Base-by-base conservation (phyloP, 2,329 filamentous ascomycete genomes). In the Colletotrichum liriopes region DNA sequence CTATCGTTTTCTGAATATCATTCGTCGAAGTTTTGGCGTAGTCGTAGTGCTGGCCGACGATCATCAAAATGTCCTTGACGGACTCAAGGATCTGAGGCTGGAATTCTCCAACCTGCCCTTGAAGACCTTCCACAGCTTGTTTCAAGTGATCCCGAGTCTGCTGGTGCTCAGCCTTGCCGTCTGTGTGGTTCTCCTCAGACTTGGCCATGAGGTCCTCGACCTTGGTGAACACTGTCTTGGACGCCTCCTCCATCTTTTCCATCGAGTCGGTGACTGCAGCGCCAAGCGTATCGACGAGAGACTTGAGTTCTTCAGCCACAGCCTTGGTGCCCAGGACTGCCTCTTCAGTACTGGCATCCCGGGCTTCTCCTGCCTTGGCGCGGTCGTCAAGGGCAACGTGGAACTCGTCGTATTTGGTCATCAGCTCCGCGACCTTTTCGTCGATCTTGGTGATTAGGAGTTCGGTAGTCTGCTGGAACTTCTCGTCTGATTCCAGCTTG, bases 21-120 rank as follows among this genome's bases (percentile, higher is more conserved):
- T 81, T 86, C 1, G 86, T 84, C 0, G 92, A 88, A 55, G 89
- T 87, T 81, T 95, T 94, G 18, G 94, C 93, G 79, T 97, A 94
- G 76, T 97, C 94, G 77, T 93, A 98, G 80, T 98, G 95, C 79
- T 97, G 90, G 32, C 91, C 93, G 66, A 98, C 93, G 32, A 97
- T 87, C 9, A 91, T 86, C 49, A 97, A 87, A n/a, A 98, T 91
- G 77, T 98, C 94, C 77, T 94, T 93, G 75, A 99, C 90, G 0
- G 93, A 90, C 65, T 96, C 92, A 69, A 98, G 89, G 75, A 98
- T 93, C 83, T 97, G 93, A 1, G 96, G 96, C 76, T 98, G 93
- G 75, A 93, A 93, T 80, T 98, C 95, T 11, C 89, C 89, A 39
- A 97, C 88, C 70, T 96, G 91, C 71, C 89, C 92, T 78, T 97